These are phyloP conservation scores for Linum usitatissimum DNA, from an alignment of 345 rosid species.

Conservation along the genomic window DNA sequence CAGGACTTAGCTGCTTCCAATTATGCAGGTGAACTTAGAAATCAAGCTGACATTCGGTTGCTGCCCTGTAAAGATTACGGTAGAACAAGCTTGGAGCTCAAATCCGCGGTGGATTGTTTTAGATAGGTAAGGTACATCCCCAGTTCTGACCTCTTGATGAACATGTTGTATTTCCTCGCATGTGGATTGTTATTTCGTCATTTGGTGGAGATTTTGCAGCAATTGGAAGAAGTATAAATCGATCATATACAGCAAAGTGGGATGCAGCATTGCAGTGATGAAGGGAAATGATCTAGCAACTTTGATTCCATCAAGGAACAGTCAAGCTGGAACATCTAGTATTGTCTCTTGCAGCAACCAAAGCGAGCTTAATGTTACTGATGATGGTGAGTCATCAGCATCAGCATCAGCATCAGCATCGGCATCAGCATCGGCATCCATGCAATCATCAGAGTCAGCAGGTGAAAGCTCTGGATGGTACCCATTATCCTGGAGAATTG, in stretches of 20 bases:
- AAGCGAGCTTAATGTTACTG: background rate
- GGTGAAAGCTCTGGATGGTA: conserved; percentile 20
- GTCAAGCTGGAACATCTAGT: background rate
- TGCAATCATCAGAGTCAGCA: conserved; percentile 1
- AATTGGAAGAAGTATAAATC: conserved; percentile 24
- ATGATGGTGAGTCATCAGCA: conserved; percentile 12
- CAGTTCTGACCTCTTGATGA: background rate
- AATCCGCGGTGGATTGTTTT: conserved; percentile 42
- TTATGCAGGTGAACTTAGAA: conserved; percentile 40
- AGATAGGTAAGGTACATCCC: conserved; percentile 26
- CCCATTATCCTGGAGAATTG: conserved; percentile 33
- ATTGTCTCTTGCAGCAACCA: background rate
- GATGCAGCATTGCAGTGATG: conserved; percentile 40
- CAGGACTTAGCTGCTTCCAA: background rate
- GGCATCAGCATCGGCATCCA: background rate
- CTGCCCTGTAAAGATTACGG: conserved; percentile 25
- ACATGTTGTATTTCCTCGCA: background rate
- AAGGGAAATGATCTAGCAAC: conserved; percentile 38
- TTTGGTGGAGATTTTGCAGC: conserved; percentile 18
- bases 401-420: background rate
- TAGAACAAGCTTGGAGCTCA: conserved; percentile 28
- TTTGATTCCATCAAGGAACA: conserved; percentile 25
- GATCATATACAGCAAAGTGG: conserved; percentile 25
- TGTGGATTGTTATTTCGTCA: background rate
- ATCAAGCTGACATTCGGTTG: conserved; percentile 42